A percentile compares a stretch with the other conserved stretches of the same genome.
phyloP scores from a whole-genome alignment of 768 basidiomycete species.

The Erythrobasidium yunnanense region DNA sequence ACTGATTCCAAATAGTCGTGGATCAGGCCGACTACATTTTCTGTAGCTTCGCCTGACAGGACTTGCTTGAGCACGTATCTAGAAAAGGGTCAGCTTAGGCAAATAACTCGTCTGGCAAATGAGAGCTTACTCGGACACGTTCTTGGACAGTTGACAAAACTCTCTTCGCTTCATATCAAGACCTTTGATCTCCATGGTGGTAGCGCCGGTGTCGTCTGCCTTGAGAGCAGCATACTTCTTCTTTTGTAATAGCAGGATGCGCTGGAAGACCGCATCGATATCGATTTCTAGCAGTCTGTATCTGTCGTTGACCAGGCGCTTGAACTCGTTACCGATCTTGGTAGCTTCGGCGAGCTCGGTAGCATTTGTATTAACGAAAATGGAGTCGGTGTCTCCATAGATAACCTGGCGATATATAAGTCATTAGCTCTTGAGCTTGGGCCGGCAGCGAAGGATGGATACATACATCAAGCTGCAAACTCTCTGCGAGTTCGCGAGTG shows the following conservation, averaged over 20 bases:
- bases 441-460: neutral
- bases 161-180: constrained; percentile 98
- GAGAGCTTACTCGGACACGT: constrained; percentile 68
- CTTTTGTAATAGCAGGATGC: constrained; percentile 85
- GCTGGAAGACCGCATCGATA: constrained; percentile 83
- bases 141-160: constrained; percentile 82
- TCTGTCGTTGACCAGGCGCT: constrained; percentile 89
- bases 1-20: constrained; percentile 77
- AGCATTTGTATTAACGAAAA: constrained; percentile 93
- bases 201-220: constrained; percentile 64
- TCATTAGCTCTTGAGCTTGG: too few relatives aligned
- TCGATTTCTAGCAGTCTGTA: constrained; percentile 96
- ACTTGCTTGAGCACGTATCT: constrained; percentile 86
- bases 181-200: constrained; percentile 83
- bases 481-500: constrained; percentile 84
- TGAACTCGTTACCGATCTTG: constrained; percentile 81
- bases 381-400: constrained; percentile 97
- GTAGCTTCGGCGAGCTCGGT: constrained; percentile 77
- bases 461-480: constrained; percentile 72
- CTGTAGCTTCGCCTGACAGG: constrained; percentile 79
- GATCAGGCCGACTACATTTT: constrained; percentile 75
- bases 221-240: constrained; percentile 99
- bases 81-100: neutral
- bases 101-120: neutral
- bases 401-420: constrained; percentile 57